A percentile compares a stretch with the other conserved stretches of the same genome.
Conservation (phyloP, 306 rosid species). For the apple (Malus domestica) region DNA sequence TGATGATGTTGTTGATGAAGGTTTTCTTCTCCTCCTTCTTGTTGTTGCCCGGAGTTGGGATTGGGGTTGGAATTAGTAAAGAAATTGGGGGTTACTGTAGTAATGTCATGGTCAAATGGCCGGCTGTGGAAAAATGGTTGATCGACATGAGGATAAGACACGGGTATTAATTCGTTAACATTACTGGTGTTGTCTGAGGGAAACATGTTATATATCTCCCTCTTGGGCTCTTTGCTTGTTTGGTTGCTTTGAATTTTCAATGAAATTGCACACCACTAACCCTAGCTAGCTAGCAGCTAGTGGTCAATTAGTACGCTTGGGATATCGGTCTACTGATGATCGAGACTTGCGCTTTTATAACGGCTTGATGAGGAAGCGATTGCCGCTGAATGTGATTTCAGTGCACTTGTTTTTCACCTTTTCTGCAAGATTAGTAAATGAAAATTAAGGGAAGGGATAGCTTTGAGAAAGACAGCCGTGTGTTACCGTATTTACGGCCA, state of each 20-base stretch:
- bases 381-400: not conserved
- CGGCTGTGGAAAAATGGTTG: conserved; percentile 22
- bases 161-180: conserved; percentile 4
- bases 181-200: not conserved
- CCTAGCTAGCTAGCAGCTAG: not conserved
- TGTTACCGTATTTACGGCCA: conserved; percentile 8
- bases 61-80: not conserved
- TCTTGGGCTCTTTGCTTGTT: not conserved
- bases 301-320: not conserved
- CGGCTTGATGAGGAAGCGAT: not conserved
- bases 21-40: not conserved
- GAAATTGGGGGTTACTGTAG: conserved; percentile 8
- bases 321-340: not conserved
- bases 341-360: conserved; percentile 22
- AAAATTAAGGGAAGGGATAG: not conserved
- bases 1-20: not conserved
- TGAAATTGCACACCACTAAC: not conserved
- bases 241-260: not conserved
- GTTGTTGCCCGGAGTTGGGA: conserved; percentile 22
- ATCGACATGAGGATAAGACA: conserved; percentile 30
- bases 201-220: not conserved
- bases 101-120: conserved; percentile 32
- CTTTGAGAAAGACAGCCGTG: conserved; percentile 38
- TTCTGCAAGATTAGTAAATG: not conserved
- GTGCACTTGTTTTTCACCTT: not conserved